Percentiles rank a stretch among this genome's conserved stretches.
These are phyloP conservation scores for Podospora anserina DNA, from an alignment of 495 filamentous ascomycete genomes.

Conservation along the genomic window DNA sequence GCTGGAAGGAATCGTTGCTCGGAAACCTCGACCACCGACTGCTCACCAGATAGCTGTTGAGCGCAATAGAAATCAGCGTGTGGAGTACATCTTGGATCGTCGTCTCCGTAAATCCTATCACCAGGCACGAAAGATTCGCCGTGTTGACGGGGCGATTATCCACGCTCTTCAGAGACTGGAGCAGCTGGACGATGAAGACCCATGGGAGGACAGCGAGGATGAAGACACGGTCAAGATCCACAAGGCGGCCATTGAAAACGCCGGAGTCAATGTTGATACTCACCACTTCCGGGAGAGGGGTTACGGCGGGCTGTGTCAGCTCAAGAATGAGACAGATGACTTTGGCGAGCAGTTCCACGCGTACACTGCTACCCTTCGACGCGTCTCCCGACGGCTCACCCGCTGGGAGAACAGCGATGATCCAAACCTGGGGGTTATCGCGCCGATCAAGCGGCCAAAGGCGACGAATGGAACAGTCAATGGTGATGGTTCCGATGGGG, in stretches of 20 bases:
- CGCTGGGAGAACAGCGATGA: conserved; percentile 64
- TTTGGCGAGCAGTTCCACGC: conserved; percentile 74
- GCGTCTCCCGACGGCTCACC: conserved; percentile 64
- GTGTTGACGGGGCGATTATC: conserved; percentile 59
- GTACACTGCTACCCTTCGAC: conserved; percentile 69
- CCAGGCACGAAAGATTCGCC: conserved; percentile 56
- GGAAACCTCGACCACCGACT: conserved; percentile 73
- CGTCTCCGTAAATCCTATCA: conserved; percentile 64
- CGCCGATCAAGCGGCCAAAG: conserved; percentile 40
- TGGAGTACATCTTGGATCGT: conserved; percentile 80
- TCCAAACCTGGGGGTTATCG: conserved; percentile 44
- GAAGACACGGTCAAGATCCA: conserved; percentile 53
- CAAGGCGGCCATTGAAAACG: conserved; percentile 18
- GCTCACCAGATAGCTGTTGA: conserved; percentile 92
- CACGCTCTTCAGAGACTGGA: conserved; percentile 67
- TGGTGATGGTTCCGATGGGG: conserved; percentile 14
- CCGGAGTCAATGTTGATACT: conserved; percentile 16
- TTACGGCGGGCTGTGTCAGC: conserved; percentile 65
- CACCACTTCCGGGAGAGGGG: conserved; percentile 53
- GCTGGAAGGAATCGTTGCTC: conserved; percentile 44
- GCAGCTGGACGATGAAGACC: conserved; percentile 54
- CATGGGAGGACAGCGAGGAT: conserved; percentile 76
- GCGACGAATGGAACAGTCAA: conserved; percentile 22
- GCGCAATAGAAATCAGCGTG: conserved; percentile 78
- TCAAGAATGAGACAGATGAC: conserved; percentile 64